Base-by-base conservation (phyloP, 1,139 yeast species). In the Hemisphaericaspora xylanilytica region DNA sequence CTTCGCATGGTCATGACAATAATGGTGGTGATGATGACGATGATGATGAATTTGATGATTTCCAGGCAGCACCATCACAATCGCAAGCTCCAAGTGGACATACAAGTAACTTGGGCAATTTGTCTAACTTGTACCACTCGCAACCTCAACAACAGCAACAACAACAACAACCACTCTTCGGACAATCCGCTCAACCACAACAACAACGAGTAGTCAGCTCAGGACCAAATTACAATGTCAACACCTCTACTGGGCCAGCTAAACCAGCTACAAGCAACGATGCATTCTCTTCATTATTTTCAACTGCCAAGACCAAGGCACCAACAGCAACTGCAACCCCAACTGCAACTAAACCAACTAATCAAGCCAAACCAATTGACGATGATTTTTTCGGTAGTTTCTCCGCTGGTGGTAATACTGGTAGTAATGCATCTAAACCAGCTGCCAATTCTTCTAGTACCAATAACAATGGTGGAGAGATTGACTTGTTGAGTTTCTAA, bases 1-100 rank as follows among this genome's bases (percentile, higher is more conserved):
- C 60, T 10, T 46, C 64, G n/a, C n/a, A n/a, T 9, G 45, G 50
- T 13, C 48, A 52, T 17, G 25, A 34, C 16, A 30, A 26, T 21
- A 11, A 33, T 11, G 40, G 36, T 16, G 50, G 45, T 10, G 61
- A 53, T 2, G 80, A 70, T 15, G 85, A 80, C 31, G 88, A 81
- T 33, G 95, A 85, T 48, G 97, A 89, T 51, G 97, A 90, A 31
- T 90, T 90, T 62, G 96, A 87, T 49, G 97, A 92, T 51, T 90
- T 90, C 74, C 97, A 90, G 62, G 80, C 86, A 39, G 95, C 96
- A 4, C 76, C 75, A 16, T 49, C 78, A 58, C 70, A 49, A 47
- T 61, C 56, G 33, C 59, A 51, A 41, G 58, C 56, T 42, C 64
- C 33, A 29, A 34, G 55, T 13, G 18, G 26, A n/a, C n/a, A n/a